Percentiles rank a stretch among this genome's conserved stretches.
Conservation (phyloP, 2,329 filamentous ascomycete species). For the Tolypocladium tundrense region DNA sequence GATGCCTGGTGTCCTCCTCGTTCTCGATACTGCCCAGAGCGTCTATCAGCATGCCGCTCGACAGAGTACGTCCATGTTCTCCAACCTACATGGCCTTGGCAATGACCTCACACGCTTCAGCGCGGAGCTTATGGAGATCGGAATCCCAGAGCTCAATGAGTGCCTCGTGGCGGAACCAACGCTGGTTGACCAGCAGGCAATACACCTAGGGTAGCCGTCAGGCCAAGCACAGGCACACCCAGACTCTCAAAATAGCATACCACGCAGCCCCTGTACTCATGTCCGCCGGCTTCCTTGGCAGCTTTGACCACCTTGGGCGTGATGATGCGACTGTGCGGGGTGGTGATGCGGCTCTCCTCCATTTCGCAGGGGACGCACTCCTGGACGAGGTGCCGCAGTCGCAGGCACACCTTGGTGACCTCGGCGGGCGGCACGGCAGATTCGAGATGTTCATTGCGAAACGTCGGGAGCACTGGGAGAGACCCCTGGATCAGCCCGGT, state of each 20-base stretch:
- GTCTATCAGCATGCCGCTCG: not conserved
- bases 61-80: not conserved
- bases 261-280: slow-evolving; percentile 66
- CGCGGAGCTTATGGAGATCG: slow-evolving; percentile 68
- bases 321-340: slow-evolving; percentile 76
- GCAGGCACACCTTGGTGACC: slow-evolving; percentile 82
- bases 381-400: slow-evolving; percentile 84
- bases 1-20: slow-evolving; percentile 68
- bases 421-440: slow-evolving; percentile 65
- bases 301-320: slow-evolving; percentile 70
- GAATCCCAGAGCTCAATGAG: slow-evolving; percentile 83
- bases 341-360: slow-evolving; percentile 62
- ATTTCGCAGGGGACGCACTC: slow-evolving; percentile 85
- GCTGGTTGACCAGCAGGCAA: slow-evolving; percentile 61
- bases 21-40: slow-evolving; percentile 58
- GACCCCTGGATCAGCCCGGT: not conserved
- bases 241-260: slow-evolving; percentile 20
- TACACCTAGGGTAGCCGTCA: slow-evolving; percentile 41
- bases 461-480: slow-evolving; percentile 52
- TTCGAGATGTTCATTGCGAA: slow-evolving; percentile 45
- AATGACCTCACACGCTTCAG: slow-evolving; percentile 79
- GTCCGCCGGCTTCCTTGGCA: slow-evolving; percentile 70
- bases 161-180: slow-evolving; percentile 73
- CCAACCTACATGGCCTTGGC: slow-evolving; percentile 59
- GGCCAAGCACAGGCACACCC: not conserved